Evolutionary conservation across 495 filamentous ascomycete genomes (phyloP), one percentile per base, ranked within the genome.

Genomic region (Penicillium cinerascens): DNA sequence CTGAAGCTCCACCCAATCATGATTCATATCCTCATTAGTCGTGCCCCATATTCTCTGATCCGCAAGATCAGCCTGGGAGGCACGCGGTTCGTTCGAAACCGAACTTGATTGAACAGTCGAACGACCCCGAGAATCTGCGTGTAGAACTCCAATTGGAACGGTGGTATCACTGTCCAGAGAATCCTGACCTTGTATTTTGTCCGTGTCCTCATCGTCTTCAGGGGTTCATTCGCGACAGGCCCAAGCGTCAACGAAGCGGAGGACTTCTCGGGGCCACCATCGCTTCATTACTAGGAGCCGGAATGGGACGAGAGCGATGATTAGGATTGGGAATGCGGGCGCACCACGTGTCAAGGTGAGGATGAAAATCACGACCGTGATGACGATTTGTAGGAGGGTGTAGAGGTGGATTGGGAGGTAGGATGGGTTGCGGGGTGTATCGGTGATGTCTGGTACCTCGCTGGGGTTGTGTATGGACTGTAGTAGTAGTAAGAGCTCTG

Each of bases 241-340:
- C 86, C 85, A 87, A 4, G 77, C 76, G 65, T 89, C 83, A 6
- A 89, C 84, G 67, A 78, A 83, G 37, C 77, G 66, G 44, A 88
- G 72, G 6, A 78, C 79, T 48, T 87, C 83, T 37, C 76, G 72
- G 2, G 69, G 74, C 84, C 84, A 88, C 51, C 83, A 72, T 22
- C 65, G 70, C 48, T 84, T 85, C 84, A 88, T 88, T 1, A 87
- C 29, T 9, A 75, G 61, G 9, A 88, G 61, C 6, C 86, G 69
- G 22, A 85, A 72, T 0, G 86, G 86, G 2, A 88, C 83, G 15
- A 87, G 66, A 2, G 79, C 72, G 49, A 88, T 83, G 44, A 89
- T 85, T 10, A 88, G 73, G 2, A 88, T 68, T 1, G 85, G 86
- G 56, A 88, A 89, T 0, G 75, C 82, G 0, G 83, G 83, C 1